Percentiles rank a stretch among this genome's conserved stretches.
phyloP scores from a whole-genome alignment of 1,284 basidiomycete genomes.

The Uromyces viciae-fabae region DNA sequence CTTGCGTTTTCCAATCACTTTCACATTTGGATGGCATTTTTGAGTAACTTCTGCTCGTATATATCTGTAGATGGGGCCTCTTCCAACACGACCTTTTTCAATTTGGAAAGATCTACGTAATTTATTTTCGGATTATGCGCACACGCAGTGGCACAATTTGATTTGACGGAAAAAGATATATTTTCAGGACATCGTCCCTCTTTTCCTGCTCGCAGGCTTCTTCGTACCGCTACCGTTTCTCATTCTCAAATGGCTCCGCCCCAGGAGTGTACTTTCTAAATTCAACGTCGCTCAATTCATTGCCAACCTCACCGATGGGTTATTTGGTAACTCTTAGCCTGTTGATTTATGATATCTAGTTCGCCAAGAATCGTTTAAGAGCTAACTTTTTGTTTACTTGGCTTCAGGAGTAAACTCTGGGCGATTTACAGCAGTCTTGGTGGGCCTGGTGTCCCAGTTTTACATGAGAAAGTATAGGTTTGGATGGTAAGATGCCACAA shows the following conservation, averaged over 20 bases:
- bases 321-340: not conserved
- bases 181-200: conserved; percentile 6
- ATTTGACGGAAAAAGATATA: not conserved
- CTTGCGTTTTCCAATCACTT: not conserved
- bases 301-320: not conserved
- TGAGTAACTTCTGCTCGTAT: not conserved
- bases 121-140: not conserved
- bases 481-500: conserved; percentile 14
- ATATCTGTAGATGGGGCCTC: conserved; percentile 25
- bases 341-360: not conserved
- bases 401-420: conserved; percentile 31
- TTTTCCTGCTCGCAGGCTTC: conserved; percentile 8
- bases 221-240: conserved; percentile 27
- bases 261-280: not conserved
- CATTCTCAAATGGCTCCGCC: not conserved
- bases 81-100: conserved; percentile 25
- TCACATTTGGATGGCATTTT: no score
- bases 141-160: not conserved
- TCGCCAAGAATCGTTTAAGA: not conserved
- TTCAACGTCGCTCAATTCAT: conserved; percentile 17
- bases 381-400: not conserved
- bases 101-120: conserved; percentile 29
- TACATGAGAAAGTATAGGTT: conserved; percentile 23
- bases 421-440: conserved; percentile 20
- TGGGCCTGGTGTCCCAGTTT: conserved; percentile 37